phyloP scores from a whole-genome alignment of 169 alveolate genomes.

The Eimeria necatrix region DNA sequence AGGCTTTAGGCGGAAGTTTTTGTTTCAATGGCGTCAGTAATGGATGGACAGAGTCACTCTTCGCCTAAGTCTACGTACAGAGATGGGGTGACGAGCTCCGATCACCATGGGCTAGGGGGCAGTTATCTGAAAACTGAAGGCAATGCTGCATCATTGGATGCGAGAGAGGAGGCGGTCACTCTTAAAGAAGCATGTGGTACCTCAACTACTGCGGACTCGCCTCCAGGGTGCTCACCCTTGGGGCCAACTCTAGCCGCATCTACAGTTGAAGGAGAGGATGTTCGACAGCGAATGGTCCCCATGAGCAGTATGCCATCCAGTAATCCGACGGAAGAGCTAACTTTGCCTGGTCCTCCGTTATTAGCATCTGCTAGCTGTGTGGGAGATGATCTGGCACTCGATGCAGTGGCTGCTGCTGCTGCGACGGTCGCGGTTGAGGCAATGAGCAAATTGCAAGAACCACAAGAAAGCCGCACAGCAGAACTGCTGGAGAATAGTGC shows the following conservation, averaged over 20 bases:
- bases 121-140: too few relatives aligned
- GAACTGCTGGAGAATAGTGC: slow-evolving; percentile 16
- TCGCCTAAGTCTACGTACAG: too few relatives aligned
- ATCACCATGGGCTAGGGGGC: too few relatives aligned
- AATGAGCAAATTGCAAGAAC: not conserved
- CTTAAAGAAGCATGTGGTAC: slow-evolving; percentile 19
- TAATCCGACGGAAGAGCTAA: not conserved
- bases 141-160: not conserved
- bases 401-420: slow-evolving; percentile 24
- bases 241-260: not conserved
- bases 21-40: too few relatives aligned
- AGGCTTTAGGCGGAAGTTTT: too few relatives aligned
- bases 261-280: not conserved
- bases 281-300: too few relatives aligned
- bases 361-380: not conserved
- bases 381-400: not conserved
- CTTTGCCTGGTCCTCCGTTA: not conserved
- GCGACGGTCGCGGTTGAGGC: slow-evolving; percentile 21
- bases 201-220: slow-evolving; percentile 32
- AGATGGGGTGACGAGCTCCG: too few relatives aligned
- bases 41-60: too few relatives aligned
- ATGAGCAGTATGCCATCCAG: not conserved
- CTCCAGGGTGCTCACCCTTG: slow-evolving; percentile 23
- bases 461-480: not conserved
- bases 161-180: not conserved